Evolutionary conservation across 345 rosid genomes (phyloP).

Genomic region (Bruguiera gymnorhiza): DNA sequence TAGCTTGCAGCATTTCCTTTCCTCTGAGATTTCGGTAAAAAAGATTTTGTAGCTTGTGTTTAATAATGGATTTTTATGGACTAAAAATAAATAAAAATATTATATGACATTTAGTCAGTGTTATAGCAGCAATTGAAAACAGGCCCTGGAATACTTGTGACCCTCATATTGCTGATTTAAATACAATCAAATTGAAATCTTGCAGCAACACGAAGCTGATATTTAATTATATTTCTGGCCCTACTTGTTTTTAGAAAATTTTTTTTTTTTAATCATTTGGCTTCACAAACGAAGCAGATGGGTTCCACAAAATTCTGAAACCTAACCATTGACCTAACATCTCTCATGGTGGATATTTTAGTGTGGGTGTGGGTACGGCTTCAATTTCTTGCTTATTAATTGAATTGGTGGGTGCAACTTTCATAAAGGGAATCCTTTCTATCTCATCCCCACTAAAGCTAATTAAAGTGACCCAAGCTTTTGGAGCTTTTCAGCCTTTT

Average conservation of each 20-base stretch:
- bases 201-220: too few species aligned
- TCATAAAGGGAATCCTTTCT: neutral
- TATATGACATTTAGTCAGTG: too few species aligned
- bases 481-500: neutral
- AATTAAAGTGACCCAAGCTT: neutral
- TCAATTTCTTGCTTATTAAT: neutral
- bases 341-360: neutral
- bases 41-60: too few species aligned
- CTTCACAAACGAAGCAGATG: neutral
- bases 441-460: neutral
- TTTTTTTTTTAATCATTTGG: too few species aligned
- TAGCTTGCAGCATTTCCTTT: too few species aligned
- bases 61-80: too few species aligned
- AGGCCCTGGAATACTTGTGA: too few species aligned
- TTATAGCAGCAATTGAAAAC: too few species aligned
- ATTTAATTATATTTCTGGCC: neutral
- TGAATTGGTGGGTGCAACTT: neutral
- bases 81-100: too few species aligned
- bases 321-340: slow-evolving; percentile 10
- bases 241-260: neutral
- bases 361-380: neutral
- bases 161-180: too few species aligned
- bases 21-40: too few species aligned
- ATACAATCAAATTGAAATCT: too few species aligned
- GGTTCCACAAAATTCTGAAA: neutral